Conservation (phyloP, 2,329 filamentous ascomycete genomes). For the Diaporthe caulivora region DNA sequence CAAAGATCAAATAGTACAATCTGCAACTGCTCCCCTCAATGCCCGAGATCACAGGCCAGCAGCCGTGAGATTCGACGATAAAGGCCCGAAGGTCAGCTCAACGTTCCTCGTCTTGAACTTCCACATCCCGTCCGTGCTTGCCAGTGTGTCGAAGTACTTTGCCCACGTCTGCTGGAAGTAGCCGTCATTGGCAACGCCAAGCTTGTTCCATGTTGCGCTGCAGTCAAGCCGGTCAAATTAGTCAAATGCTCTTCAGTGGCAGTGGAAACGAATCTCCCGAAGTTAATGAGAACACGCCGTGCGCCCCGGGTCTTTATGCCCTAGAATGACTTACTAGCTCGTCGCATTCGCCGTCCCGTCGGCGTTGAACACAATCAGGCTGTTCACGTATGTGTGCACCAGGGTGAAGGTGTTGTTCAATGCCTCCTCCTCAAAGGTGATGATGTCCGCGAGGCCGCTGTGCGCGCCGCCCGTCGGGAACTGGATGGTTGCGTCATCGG, state of each 20-base stretch:
- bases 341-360: slow-evolving; percentile 16
- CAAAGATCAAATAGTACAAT: no score
- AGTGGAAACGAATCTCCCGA: no score
- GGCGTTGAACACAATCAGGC: slow-evolving; percentile 5
- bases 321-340: neutral
- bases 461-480: neutral
- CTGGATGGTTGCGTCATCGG: neutral
- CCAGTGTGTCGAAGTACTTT: slow-evolving; percentile 1
- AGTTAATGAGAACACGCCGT: no score
- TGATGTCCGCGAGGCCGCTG: slow-evolving; percentile 1
- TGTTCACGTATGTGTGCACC: slow-evolving; percentile 16
- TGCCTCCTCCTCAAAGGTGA: neutral
- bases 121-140: slow-evolving; percentile 6
- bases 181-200: neutral
- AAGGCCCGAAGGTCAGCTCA: neutral
- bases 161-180: slow-evolving; percentile 20
- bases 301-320: no score
- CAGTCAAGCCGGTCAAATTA: no score
- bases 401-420: slow-evolving; percentile 6
- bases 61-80: neutral
- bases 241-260: neutral
- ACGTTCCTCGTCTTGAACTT: slow-evolving; percentile 1
- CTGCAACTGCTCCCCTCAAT: fast-evolving
- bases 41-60: neutral
- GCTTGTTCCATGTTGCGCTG: slow-evolving; percentile 27